These are phyloP conservation scores for Saccharomyces kudriavzevii DNA, from an alignment of 805 yeast species.

Conservation along the genomic window DNA sequence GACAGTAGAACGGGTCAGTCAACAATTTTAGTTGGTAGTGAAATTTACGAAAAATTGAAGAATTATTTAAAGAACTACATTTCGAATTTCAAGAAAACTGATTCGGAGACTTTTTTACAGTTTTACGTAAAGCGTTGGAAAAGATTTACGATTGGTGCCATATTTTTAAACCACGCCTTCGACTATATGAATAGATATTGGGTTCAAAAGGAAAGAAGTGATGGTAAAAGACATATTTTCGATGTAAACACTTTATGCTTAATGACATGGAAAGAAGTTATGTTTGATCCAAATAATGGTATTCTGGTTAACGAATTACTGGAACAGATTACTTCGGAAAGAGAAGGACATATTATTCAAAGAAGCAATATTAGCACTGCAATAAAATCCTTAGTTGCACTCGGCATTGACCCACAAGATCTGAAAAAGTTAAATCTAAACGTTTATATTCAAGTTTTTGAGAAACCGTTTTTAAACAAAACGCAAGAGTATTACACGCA, in stretches of 20 bases:
- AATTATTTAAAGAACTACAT: constrained; percentile 58
- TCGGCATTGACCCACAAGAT: constrained; percentile 88
- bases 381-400: constrained; percentile 75
- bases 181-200: constrained; percentile 95
- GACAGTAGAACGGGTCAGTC: constrained; percentile 30
- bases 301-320: constrained; percentile 62
- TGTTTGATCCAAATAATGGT: constrained; percentile 62
- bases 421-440: constrained; percentile 74
- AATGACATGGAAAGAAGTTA: constrained; percentile 76
- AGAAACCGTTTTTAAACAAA: constrained; percentile 62
- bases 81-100: constrained; percentile 39
- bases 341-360: constrained; percentile 70
- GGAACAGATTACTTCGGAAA: constrained; percentile 65
- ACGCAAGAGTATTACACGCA: constrained; percentile 44
- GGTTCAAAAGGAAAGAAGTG: constrained; percentile 93
- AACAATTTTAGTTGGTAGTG: constrained; percentile 72
- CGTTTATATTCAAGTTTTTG: constrained; percentile 76
- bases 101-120: constrained; percentile 62
- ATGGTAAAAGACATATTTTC: constrained; percentile 80
- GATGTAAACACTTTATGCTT: constrained; percentile 87
- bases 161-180: constrained; percentile 83
- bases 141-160: constrained; percentile 84
- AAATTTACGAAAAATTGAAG: constrained; percentile 67
- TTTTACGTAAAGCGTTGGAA: constrained; percentile 86
- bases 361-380: constrained; percentile 60